phyloP scores from a whole-genome alignment of 2,329 filamentous ascomycete species.

The Chaetomiaceae sp. region DNA sequence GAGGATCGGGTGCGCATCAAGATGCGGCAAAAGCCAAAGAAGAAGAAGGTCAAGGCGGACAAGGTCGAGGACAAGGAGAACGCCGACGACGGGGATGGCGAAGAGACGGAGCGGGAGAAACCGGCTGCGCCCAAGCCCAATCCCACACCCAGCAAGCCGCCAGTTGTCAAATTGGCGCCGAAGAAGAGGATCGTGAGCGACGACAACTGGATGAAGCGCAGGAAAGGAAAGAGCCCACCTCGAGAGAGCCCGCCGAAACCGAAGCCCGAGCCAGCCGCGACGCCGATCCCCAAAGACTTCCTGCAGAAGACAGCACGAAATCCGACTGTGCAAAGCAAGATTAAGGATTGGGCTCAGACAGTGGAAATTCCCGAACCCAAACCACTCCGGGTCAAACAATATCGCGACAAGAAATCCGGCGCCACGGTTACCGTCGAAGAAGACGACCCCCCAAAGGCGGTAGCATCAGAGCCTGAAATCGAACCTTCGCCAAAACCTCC shows the following conservation, averaged over 20 bases:
- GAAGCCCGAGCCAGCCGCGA: constrained; percentile 30
- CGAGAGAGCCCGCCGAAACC: constrained; percentile 29
- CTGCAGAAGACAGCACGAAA: constrained; percentile 49
- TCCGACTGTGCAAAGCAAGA: constrained; percentile 54
- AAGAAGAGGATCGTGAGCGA: constrained; percentile 93
- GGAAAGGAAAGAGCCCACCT: constrained; percentile 47
- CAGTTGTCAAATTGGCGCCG: constrained; percentile 56
- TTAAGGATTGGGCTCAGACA: constrained; percentile 57
- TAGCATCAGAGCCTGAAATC: constrained; percentile 16
- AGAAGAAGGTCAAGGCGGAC: constrained; percentile 31
- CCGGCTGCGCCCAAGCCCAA: constrained; percentile 20
- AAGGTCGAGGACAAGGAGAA: constrained; percentile 30
- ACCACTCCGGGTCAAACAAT: constrained; percentile 29
- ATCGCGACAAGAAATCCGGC: constrained; percentile 27
- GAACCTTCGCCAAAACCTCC: constrained; percentile 6
- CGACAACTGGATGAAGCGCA: constrained; percentile 72
- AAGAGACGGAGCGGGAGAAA: constrained; percentile 23
- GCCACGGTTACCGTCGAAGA: constrained; percentile 36
- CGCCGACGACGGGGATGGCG: constrained; percentile 21
- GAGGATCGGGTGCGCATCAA: constrained; percentile 57
- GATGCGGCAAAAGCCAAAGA: constrained; percentile 43
- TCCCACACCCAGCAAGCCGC: constrained; percentile 33
- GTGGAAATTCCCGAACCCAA: constrained; percentile 47
- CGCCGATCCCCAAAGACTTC: constrained; percentile 56
- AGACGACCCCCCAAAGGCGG: constrained; percentile 23